These are phyloP conservation scores for Neonectria coccinea DNA, from an alignment of 2,329 filamentous ascomycete genomes.

Conservation along the genomic window DNA sequence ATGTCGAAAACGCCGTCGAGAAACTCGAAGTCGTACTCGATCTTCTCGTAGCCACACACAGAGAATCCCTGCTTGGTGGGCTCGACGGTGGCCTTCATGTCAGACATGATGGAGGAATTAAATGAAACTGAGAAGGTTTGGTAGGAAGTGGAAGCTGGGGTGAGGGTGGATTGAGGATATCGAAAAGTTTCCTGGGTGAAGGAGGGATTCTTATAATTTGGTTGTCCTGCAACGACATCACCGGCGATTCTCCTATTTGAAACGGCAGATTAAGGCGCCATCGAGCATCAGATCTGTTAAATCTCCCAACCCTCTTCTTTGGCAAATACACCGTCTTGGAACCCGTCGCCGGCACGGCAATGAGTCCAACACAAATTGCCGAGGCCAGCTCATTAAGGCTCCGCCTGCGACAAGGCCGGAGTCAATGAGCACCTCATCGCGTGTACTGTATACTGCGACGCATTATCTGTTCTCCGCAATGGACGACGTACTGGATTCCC, in stretches of 20 bases:
- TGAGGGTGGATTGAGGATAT: not conserved
- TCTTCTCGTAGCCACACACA: slow-evolving; percentile 80
- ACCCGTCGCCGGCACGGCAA: not conserved
- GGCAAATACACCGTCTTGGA: not conserved
- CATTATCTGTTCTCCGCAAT: not conserved
- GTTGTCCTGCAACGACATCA: not conserved
- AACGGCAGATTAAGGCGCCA: not conserved
- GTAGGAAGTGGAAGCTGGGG: not conserved
- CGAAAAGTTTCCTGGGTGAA: not conserved
- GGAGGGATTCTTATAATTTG: not conserved
- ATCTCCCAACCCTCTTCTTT: not conserved
- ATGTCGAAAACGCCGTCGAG: slow-evolving; percentile 75
- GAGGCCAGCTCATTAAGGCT: not conserved
- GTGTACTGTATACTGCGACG: not conserved
- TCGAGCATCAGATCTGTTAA: not conserved
- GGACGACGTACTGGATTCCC: not conserved
- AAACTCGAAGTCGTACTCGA: slow-evolving; percentile 80
- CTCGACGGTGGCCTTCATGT: slow-evolving; percentile 73
- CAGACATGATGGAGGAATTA: slow-evolving; percentile 67
- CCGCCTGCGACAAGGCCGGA: not conserved
- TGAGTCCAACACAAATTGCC: not conserved
- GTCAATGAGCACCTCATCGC: not conserved
- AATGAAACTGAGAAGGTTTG: not conserved
- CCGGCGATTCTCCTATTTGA: not conserved
- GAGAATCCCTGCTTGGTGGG: slow-evolving; percentile 75